Conservation (phyloP, 805 yeast genomes). For the Monosporozyma aquatica region DNA sequence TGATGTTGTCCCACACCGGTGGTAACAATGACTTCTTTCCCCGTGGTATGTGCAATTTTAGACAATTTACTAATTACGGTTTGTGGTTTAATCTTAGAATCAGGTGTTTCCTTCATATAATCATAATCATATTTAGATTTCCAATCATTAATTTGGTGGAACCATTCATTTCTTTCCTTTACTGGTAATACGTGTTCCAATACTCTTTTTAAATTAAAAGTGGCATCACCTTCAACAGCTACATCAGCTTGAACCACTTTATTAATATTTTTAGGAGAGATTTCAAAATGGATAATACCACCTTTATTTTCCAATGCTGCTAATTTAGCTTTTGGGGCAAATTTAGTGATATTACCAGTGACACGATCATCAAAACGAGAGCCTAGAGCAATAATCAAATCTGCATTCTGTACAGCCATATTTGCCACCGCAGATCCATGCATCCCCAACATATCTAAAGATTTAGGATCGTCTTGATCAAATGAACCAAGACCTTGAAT, state of each 20-base stretch:
- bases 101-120: constrained; percentile 74
- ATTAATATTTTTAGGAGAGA: constrained; percentile 92
- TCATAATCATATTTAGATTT: constrained; percentile 77
- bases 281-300: constrained; percentile 94
- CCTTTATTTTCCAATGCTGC: constrained; percentile 88
- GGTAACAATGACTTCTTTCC: constrained; percentile 77
- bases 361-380: constrained; percentile 99
- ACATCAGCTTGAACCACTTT: constrained; percentile 95
- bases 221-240: constrained; percentile 94
- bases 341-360: constrained; percentile 73
- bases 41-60: constrained; percentile 45
- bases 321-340: constrained; percentile 86
- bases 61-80: constrained; percentile 76
- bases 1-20: constrained; percentile 99
- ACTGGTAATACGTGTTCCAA: constrained; percentile 63
- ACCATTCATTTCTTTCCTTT: constrained; percentile 70
- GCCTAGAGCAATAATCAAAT: constrained; percentile 86
- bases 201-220: constrained; percentile 62
- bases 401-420: constrained; percentile 88
- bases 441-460: constrained; percentile 96
- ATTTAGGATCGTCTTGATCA: constrained; percentile 84
- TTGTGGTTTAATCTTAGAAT: constrained; percentile 82
- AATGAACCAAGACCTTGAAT: constrained; percentile 90
- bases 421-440: constrained; percentile 96
- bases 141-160: constrained; percentile 66